These are phyloP conservation scores for Microdochium trichocladiopsis DNA, from an alignment of 2,329 filamentous ascomycete genomes.

Conservation along the genomic window DNA sequence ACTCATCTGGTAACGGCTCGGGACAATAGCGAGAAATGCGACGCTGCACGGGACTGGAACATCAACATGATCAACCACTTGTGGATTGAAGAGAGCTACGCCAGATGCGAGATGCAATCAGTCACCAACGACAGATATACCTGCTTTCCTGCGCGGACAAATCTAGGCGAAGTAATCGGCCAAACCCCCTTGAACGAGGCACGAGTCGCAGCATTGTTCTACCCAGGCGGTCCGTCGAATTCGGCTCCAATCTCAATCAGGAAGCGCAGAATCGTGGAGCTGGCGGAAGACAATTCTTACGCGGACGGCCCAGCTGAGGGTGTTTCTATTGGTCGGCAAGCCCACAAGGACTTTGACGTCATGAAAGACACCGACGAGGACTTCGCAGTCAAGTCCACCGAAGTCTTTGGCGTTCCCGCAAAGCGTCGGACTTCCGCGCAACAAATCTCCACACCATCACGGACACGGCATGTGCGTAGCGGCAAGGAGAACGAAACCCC, in stretches of 20 bases:
- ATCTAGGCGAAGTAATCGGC: constrained; percentile 87
- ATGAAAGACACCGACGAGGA: constrained; percentile 35
- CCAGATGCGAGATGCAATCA: constrained; percentile 71
- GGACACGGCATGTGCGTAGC: constrained; percentile 39
- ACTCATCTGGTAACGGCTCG: constrained; percentile 93
- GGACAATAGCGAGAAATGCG: constrained; percentile 84
- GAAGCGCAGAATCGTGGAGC: constrained; percentile 42
- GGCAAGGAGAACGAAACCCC: constrained; percentile 85
- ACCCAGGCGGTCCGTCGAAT: constrained; percentile 50
- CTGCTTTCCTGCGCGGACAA: constrained; percentile 82
- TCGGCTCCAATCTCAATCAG: constrained; percentile 33
- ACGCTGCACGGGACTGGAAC: constrained; percentile 87
- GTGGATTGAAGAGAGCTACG: constrained; percentile 97
- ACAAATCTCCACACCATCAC: constrained; percentile 30
- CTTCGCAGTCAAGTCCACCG: constrained; percentile 20
- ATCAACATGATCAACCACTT: constrained; percentile 88
- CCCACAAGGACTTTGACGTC: constrained; percentile 32
- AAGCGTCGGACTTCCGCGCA: constrained; percentile 13
- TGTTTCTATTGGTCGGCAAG: constrained; percentile 32
- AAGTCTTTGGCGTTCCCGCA: constrained; percentile 21
- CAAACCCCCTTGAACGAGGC: constrained; percentile 72
- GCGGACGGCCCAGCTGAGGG: constrained; percentile 38
- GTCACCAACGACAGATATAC: constrained; percentile 71
- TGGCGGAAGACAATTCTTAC: constrained; percentile 43
- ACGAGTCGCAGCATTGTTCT: constrained; percentile 59